These are phyloP conservation scores for Metschnikowia similis DNA, from an alignment of 805 yeast genomes.

Conservation along the genomic window DNA sequence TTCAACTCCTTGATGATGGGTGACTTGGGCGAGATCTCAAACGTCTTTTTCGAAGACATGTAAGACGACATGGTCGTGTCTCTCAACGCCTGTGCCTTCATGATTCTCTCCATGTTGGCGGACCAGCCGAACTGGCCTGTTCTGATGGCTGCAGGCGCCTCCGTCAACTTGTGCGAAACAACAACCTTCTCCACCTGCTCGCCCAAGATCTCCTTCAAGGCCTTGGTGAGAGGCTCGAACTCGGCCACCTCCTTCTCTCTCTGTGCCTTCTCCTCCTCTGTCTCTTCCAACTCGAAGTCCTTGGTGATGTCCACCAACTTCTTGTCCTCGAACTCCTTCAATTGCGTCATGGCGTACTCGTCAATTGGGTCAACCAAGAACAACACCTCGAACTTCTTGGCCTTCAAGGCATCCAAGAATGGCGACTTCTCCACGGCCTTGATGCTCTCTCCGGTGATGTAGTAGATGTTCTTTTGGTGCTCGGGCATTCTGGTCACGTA, in stretches of 20 bases:
- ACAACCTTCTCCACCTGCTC: slow-evolving; percentile 99
- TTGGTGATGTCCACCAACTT: slow-evolving; percentile 97
- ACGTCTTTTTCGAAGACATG: slow-evolving; percentile 99
- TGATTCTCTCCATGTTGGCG: slow-evolving; percentile 99
- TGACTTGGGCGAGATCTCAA: slow-evolving; percentile 97
- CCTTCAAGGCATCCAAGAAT: slow-evolving; percentile 97
- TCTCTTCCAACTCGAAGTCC: slow-evolving; percentile 97
- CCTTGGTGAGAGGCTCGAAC: slow-evolving; percentile 89
- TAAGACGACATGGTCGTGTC: slow-evolving; percentile 98
- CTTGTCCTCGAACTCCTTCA: slow-evolving; percentile 99
- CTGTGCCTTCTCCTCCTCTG: slow-evolving; percentile 92
- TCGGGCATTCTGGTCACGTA: slow-evolving; percentile 99
- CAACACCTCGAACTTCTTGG: slow-evolving; percentile 96
- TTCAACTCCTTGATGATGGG: slow-evolving; percentile 92
- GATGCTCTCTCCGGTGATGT: slow-evolving; percentile 97
- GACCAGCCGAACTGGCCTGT: slow-evolving; percentile 99
- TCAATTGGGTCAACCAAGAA: slow-evolving; percentile 99
- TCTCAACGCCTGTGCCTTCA: slow-evolving; percentile 99
- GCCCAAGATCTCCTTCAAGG: slow-evolving; percentile 95
- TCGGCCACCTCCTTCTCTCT: slow-evolving; percentile 93
- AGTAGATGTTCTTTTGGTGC: slow-evolving; percentile 99
- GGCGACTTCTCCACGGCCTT: slow-evolving; percentile 99
- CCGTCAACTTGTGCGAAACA: slow-evolving; percentile 94
- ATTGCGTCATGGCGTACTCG: slow-evolving; percentile 98
- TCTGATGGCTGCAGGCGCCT: slow-evolving; percentile 99